These are phyloP conservation scores for Neurospora tetrasperma DNA, from an alignment of 495 filamentous ascomycete genomes.

Conservation along the genomic window DNA sequence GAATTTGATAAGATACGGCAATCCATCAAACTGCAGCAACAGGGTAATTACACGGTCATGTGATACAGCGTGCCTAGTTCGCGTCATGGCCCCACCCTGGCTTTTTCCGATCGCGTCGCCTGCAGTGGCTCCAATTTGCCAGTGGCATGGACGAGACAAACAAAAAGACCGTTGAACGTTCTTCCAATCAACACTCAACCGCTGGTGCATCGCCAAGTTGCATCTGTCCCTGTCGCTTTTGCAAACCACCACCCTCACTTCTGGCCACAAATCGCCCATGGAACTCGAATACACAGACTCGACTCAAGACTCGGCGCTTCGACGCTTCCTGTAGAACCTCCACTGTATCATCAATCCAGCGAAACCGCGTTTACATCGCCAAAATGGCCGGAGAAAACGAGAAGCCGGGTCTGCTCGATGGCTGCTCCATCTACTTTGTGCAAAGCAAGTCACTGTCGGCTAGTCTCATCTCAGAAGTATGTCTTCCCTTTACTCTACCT, in stretches of 20 bases:
- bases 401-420: slow-evolving; percentile 23
- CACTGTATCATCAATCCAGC: neutral
- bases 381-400: slow-evolving; percentile 30
- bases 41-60: slow-evolving; percentile 9
- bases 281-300: neutral
- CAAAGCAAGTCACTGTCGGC: slow-evolving; percentile 32
- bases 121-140: neutral
- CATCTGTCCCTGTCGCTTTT: neutral
- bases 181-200: neutral
- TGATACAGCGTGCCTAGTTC: slow-evolving; percentile 19
- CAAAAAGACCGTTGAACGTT: neutral
- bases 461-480: slow-evolving; percentile 35
- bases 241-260: neutral
- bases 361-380: neutral
- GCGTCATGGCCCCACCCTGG: slow-evolving; percentile 14
- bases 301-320: neutral
- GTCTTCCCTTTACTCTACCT: slow-evolving; percentile 2
- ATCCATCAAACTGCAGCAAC: too few relatives aligned
- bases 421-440: slow-evolving; percentile 36
- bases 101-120: slow-evolving; percentile 16
- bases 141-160: neutral
- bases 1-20: too few relatives aligned
- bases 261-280: slow-evolving; percentile 11
- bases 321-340: neutral
- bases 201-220: neutral